phyloP scores from a whole-genome alignment of 2,329 filamentous ascomycete genomes.

The Diaporthe caulivora region DNA sequence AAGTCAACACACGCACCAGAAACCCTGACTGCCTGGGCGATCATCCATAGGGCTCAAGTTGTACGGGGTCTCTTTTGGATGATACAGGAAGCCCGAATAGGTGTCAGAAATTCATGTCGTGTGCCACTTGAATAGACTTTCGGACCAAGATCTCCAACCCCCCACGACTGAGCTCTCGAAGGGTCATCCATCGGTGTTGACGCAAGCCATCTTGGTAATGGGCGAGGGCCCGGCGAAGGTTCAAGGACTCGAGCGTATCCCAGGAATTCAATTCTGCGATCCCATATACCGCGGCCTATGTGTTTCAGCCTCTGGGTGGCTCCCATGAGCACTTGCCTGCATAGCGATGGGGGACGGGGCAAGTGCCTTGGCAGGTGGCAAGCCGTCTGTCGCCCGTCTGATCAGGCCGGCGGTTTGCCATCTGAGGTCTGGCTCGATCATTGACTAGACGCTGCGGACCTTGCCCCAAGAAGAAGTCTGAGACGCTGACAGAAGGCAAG shows the following conservation, averaged over 20 bases:
- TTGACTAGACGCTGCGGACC: conserved; percentile 2
- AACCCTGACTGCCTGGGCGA: not conserved
- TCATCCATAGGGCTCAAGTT: conserved; percentile 4
- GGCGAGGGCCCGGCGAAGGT: conserved; percentile 4
- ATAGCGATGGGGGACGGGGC: conserved; percentile 19
- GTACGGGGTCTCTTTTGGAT: not conserved
- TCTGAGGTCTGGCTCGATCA: conserved; percentile 4
- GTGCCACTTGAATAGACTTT: conserved; percentile 10
- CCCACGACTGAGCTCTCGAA: conserved; percentile 4
- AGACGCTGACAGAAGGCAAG: conserved; percentile 29
- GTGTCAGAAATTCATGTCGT: conserved; percentile 8
- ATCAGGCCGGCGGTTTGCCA: conserved; percentile 19
- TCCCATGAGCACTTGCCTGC: conserved; percentile 11
- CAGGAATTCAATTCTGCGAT: conserved; percentile 11
- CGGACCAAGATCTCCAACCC: conserved; percentile 9
- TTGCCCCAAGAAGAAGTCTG: not conserved
- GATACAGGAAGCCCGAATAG: conserved; percentile 2
- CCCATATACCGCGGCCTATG: conserved; percentile 27
- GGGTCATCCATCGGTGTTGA: conserved; percentile 25
- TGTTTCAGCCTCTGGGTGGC: conserved; percentile 27
- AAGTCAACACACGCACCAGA: conserved; percentile 5
- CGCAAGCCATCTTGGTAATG: conserved; percentile 16
- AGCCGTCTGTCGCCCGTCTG: conserved; percentile 19
- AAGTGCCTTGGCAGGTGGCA: conserved; percentile 26
- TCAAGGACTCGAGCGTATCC: conserved; percentile 22